A percentile compares a stretch with the other conserved stretches of the same genome.
phyloP scores from a whole-genome alignment of 306 rosid genomes.

The Spatholobus suberectus region DNA sequence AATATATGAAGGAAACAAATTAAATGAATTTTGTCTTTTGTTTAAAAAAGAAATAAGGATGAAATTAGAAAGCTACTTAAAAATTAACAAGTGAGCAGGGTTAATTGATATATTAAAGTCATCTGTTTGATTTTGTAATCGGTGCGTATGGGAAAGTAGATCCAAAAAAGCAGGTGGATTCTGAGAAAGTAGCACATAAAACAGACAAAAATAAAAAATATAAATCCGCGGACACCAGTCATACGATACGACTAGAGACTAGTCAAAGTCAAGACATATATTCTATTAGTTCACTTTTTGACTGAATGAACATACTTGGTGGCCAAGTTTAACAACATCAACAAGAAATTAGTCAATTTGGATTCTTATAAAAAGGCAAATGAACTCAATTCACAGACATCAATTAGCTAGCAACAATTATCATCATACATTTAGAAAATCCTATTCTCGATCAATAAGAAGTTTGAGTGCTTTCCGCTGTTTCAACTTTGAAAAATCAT shows the following conservation, averaged over 20 bases:
- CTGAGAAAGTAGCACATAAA: background rate
- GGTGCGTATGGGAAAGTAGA: background rate
- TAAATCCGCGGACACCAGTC: background rate
- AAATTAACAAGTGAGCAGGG: background rate
- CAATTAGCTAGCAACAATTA: background rate
- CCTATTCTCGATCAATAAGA: background rate
- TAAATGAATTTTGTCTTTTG: no score
- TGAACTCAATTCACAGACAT: background rate
- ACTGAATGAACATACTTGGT: slow-evolving; percentile 5
- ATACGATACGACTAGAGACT: background rate
- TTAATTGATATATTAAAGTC: background rate
- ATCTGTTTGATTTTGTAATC: background rate
- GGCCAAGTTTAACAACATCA: slow-evolving; percentile 27
- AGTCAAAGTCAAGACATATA: background rate
- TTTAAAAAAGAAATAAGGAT: no score
- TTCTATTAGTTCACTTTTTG: background rate
- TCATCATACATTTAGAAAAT: background rate
- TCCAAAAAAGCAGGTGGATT: background rate
- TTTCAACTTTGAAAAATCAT: background rate
- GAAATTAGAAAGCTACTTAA: background rate
- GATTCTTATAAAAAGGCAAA: background rate
- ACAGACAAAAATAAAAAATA: background rate
- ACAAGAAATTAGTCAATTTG: background rate
- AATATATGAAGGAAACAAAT: no score
- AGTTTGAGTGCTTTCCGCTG: background rate